phyloP scores from a whole-genome alignment of 192 early-diverging fungal genomes.

The Entomortierella chlamydospora region DNA sequence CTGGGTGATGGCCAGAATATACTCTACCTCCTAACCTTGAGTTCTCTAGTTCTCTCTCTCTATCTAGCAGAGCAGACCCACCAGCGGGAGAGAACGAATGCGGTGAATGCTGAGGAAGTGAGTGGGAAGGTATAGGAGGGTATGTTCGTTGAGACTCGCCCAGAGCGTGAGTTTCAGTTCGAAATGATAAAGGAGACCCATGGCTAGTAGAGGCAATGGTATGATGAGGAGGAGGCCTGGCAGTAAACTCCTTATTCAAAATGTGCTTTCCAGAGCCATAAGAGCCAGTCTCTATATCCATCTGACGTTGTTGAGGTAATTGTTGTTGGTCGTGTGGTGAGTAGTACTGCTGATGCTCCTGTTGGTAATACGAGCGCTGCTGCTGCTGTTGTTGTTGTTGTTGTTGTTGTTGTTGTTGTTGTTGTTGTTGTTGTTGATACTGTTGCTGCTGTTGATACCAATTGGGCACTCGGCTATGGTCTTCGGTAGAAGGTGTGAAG shows the following conservation, averaged over 20 bases:
- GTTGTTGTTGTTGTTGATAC: background rate
- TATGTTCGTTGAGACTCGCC: too few species aligned
- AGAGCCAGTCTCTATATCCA: too few species aligned
- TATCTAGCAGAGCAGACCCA: background rate
- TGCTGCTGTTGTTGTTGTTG: too few species aligned
- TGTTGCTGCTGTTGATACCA: background rate
- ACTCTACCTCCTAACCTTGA: background rate
- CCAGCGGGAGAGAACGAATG: background rate
- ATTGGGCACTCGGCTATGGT: background rate
- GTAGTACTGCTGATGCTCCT: background rate
- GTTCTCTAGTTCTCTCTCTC: background rate
- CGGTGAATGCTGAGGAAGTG: background rate
- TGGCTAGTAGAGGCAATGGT: too few species aligned
- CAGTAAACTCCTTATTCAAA: too few species aligned
- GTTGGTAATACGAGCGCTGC: background rate
- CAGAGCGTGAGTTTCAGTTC: too few species aligned
- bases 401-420: background rate
- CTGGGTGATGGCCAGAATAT: background rate
- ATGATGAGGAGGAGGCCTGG: too few species aligned
- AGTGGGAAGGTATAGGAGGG: background rate
- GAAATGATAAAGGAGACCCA: too few species aligned
- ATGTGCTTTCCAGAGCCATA: too few species aligned
- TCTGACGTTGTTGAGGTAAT: too few species aligned
- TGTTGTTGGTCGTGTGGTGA: too few species aligned
- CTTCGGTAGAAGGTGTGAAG: background rate